Base-by-base conservation (phyloP, 2,329 filamentous ascomycete genomes). In the Colletotrichum melonis region DNA sequence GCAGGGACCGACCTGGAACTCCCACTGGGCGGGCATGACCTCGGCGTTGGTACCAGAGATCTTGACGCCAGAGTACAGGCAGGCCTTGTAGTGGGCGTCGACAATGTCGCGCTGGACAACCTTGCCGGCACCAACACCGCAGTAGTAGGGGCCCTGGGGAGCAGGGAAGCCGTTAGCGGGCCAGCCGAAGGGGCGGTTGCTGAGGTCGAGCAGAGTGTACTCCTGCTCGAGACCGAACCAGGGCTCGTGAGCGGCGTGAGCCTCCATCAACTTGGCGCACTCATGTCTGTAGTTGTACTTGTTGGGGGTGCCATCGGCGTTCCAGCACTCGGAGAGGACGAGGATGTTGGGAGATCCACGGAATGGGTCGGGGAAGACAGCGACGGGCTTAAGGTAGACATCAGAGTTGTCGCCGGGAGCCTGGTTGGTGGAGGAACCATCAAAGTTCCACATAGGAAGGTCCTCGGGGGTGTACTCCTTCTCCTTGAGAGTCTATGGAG, bases 161-260 rank as follows among this genome's bases (percentile, higher is more conserved):
- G 94, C 95, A 76, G 95, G 95, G 92, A 92, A 97, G 81, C 95
- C 95, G 81, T 92, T 92, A 85, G 75, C 49, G 76, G 84, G 84
- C 72, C 95, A 97, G 87, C 97, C 97, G 81, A 95, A 98, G 68
- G 97, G 97, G 86, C 95, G 93, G 84, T 95, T 94, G 78, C 92
- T 91, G 78, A 92, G 86, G 81, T 96, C 95, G 78, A 98, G 93
- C 58, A 97, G 92, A 74, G 95, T 74, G 68, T 75, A 69, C 86
- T 98, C 96, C 84, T 98, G 96, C 84, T 98, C 96, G 22, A 99
- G 92, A 86, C 97, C 97, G 86, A 98, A 99, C 97, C 96, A 98
- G 81, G 97, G 95, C 83, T 93, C 89, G 80, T 96, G 92, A 71
- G 91, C 88, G 83, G 92, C 92, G 85, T 98, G 92, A 76, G 92